A percentile compares a stretch with the other conserved stretches of the same genome.
Evolutionary conservation across 2,329 filamentous ascomycete genomes (phyloP).

Genomic region (Pseudophaeomoniella oleicola): DNA sequence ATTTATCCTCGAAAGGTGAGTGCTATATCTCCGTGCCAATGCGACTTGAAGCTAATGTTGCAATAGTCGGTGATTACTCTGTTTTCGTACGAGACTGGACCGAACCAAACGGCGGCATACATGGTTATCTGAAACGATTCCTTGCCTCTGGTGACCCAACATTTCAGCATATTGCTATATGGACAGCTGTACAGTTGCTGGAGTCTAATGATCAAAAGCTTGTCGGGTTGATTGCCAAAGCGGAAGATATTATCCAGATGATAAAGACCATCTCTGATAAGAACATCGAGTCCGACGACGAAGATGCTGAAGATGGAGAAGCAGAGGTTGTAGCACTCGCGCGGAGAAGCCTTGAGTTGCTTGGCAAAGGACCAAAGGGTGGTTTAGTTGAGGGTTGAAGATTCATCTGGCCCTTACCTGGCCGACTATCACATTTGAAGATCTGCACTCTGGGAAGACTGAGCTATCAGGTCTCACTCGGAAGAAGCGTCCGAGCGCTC

Average conservation of each 20-base stretch:
- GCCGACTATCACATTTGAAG: neutral
- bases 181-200: slow-evolving; percentile 88
- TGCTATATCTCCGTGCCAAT: slow-evolving; percentile 3
- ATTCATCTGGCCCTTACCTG: neutral
- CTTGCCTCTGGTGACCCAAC: slow-evolving; percentile 87
- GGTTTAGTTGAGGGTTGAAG: slow-evolving; percentile 63
- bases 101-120: slow-evolving; percentile 83
- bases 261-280: slow-evolving; percentile 84
- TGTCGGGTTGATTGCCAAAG: slow-evolving; percentile 77
- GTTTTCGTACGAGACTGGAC: slow-evolving; percentile 93
- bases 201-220: slow-evolving; percentile 87
- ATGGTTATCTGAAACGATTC: slow-evolving; percentile 88
- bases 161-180: slow-evolving; percentile 98
- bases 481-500: neutral
- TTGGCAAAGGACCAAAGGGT: slow-evolving; percentile 62
- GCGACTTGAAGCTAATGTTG: slow-evolving; percentile 15
- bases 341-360: slow-evolving; percentile 72
- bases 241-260: slow-evolving; percentile 81
- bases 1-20: slow-evolving; percentile 89
- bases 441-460: neutral
- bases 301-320: slow-evolving; percentile 78
- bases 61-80: slow-evolving; percentile 79
- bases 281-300: slow-evolving; percentile 73
- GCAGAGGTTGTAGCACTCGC: slow-evolving; percentile 86
- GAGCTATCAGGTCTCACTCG: slow-evolving; percentile 1